Percentiles rank a stretch among this genome's conserved stretches.
phyloP scores from a whole-genome alignment of 2,329 filamentous ascomycete genomes.

The Penicillium occitanis region DNA sequence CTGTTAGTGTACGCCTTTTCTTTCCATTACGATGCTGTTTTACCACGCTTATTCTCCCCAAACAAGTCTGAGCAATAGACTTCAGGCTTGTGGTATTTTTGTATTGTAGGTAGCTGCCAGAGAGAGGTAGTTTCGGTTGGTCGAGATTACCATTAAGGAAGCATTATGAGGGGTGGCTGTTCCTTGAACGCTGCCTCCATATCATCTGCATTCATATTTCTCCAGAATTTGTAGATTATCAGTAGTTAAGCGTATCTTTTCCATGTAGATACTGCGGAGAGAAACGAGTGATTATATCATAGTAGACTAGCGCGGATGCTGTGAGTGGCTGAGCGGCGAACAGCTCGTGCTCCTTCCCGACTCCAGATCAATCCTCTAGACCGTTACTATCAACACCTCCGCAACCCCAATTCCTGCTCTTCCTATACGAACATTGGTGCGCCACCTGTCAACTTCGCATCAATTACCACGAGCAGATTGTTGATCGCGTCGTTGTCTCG shows the following conservation, averaged over 20 bases:
- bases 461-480: not conserved
- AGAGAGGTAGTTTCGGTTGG: slow-evolving; percentile 9
- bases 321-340: slow-evolving; percentile 22
- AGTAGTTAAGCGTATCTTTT: not conserved
- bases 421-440: not conserved
- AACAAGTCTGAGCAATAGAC: slow-evolving; percentile 1
- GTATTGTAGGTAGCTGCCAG: slow-evolving; percentile 19
- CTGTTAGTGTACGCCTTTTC: slow-evolving; percentile 1
- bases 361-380: slow-evolving; percentile 9
- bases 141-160: slow-evolving; percentile 3
- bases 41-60: not conserved
- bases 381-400: not conserved
- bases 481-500: not conserved
- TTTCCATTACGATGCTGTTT: slow-evolving; percentile 12
- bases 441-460: not conserved
- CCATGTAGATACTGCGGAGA: not conserved
- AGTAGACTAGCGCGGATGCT: slow-evolving; percentile 17
- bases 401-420: slow-evolving; percentile 1
- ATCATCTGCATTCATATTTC: not conserved
- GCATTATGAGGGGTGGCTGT: slow-evolving; percentile 8
- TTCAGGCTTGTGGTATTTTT: slow-evolving; percentile 14
- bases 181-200: not conserved
- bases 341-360: slow-evolving; percentile 21
- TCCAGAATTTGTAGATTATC: not conserved
- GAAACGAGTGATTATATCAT: not conserved